These are phyloP conservation scores for Hymenoscyphus repandus DNA, from an alignment of 2,329 filamentous ascomycete species.

Conservation along the genomic window DNA sequence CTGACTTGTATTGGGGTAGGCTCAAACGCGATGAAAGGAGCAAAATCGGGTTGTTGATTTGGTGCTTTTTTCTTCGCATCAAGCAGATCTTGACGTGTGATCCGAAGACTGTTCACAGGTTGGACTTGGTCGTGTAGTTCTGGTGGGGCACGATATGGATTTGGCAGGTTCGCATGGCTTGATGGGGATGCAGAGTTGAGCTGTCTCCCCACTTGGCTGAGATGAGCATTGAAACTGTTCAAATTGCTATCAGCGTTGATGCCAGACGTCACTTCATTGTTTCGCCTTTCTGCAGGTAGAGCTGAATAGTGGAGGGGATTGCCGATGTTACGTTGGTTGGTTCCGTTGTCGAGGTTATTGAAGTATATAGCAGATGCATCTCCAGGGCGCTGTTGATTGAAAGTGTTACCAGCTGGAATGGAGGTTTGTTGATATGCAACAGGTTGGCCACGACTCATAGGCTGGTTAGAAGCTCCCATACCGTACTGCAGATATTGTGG, in stretches of 20 bases:
- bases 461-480: conserved; percentile 16
- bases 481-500: conserved; percentile 29
- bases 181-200: conserved; percentile 1
- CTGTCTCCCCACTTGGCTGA: conserved; percentile 1
- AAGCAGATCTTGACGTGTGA: conserved; percentile 24
- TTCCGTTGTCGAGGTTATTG: conserved; percentile 11
- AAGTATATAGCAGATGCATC: conserved; percentile 12
- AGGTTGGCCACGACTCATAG: conserved; percentile 15
- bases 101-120: conserved; percentile 17
- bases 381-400: conserved; percentile 15
- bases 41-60: conserved; percentile 22
- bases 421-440: conserved; percentile 17
- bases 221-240: conserved; percentile 9
- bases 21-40: conserved; percentile 26
- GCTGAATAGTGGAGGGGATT: conserved; percentile 13
- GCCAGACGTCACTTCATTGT: conserved; percentile 7
- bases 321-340: conserved; percentile 12
- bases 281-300: conserved; percentile 10
- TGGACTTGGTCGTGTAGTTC: neutral
- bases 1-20: conserved; percentile 23
- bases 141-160: too few relatives aligned
- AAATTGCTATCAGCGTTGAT: neutral
- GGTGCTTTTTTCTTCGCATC: conserved; percentile 17
- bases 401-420: conserved; percentile 14
- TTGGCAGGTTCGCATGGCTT: neutral